Percentiles rank a stretch among this genome's conserved stretches.
These are phyloP conservation scores for Blastocystis sp. DNA, from an alignment of 352 stramenopile species.

Conservation along the genomic window DNA sequence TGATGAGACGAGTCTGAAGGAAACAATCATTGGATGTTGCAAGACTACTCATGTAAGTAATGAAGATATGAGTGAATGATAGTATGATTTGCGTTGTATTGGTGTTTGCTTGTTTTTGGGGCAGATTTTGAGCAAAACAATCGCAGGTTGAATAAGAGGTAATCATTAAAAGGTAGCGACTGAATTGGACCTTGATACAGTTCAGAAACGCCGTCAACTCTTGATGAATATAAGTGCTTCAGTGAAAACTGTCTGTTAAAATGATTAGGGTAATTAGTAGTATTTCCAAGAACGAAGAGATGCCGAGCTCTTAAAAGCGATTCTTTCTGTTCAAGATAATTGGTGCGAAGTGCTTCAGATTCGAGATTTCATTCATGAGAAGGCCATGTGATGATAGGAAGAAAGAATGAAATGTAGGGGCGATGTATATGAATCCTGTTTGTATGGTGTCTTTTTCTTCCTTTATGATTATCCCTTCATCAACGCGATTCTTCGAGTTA, in stretches of 20 bases:
- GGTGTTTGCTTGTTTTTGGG: slow-evolving; percentile 10
- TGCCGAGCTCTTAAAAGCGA: background rate
- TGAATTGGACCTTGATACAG: background rate
- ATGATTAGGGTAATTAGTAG: background rate
- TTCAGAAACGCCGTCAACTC: background rate
- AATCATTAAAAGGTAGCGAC: background rate
- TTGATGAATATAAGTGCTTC: background rate
- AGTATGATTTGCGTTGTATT: slow-evolving; percentile 63
- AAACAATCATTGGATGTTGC: slow-evolving; percentile 31
- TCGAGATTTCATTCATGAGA: slow-evolving; percentile 10
- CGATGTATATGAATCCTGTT: slow-evolving; percentile 47
- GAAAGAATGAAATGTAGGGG: background rate
- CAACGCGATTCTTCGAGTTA: slow-evolving; percentile 52
- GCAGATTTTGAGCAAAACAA: background rate
- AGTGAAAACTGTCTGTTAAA: background rate
- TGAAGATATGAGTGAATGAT: background rate
- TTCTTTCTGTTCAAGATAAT: slow-evolving; percentile 37
- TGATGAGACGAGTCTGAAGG: background rate
- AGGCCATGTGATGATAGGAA: background rate
- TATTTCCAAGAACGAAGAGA: slow-evolving; percentile 38
- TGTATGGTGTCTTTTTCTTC: slow-evolving; percentile 47
- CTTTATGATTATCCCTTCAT: slow-evolving; percentile 58
- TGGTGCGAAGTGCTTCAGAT: slow-evolving; percentile 32
- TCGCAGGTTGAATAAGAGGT: background rate
- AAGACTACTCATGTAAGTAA: slow-evolving; percentile 34